Evolutionary conservation across 306 rosid species (phyloP), one percentile per base, ranked within the genome.

Genomic region (Cyamopsis tetragonoloba): DNA sequence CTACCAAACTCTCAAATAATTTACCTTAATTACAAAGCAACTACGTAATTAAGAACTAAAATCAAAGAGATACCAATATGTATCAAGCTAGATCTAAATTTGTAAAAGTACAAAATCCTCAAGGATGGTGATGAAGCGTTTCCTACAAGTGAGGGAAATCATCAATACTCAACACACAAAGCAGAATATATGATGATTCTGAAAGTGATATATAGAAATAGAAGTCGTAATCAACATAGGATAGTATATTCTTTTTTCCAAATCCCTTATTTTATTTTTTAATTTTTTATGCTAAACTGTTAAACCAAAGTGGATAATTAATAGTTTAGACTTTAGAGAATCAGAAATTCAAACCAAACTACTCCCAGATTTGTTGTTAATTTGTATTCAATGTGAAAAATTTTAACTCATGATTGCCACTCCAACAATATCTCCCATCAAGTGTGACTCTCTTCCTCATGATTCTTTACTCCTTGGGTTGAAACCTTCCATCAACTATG

Each of bases 61-160:
- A 69, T 14, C 49, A 49, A 18, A 60, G 39, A 39, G 14, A 49
- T 26, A 17, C n/a, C n/a, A n/a, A n/a, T n/a, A n/a, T n/a, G 60
- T 2, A 35, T 4, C 18, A 34, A 34, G n/a, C n/a, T n/a, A n/a
- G 22, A 35, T 10, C 30, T 59, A 22, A 23, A 18, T n/a, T 38
- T 19, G 32, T 48, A 20, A 32, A 15, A 3, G n/a, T 61, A 35
- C 7, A 24, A 35, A 59, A 6, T 49, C 26, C 14, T 12, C 3
- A 3, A 35, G 41, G 69, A 59, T 47, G 69, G 47, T 47, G 42
- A 71, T 53, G 15, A 71, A 26, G 17, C 59, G 18, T 55, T 41
- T 72, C 70, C 30, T 37, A 32, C 5, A 14, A 26, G 37, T 51
- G 39, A 66, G 23, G 7, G 59, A 34, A 1, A n/a, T n/a, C n/a